Percentiles rank a stretch among this genome's conserved stretches.
phyloP scores from a whole-genome alignment of 1,139 yeast species.

The Geotrichum europaeum region DNA sequence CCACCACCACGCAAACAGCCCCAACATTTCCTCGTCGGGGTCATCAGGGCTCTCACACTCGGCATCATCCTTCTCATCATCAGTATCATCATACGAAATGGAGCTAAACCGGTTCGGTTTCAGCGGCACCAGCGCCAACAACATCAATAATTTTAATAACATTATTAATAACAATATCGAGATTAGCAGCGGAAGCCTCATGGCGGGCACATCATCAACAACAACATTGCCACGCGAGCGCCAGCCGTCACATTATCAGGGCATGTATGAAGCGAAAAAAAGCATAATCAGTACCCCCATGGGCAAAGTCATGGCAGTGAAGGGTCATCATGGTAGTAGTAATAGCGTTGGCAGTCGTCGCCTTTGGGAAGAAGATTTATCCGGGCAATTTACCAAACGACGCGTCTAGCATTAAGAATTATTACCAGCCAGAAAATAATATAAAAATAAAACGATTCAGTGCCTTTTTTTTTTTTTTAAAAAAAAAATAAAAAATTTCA shows the following conservation, averaged over 20 bases:
- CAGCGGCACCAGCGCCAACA: slow-evolving; percentile 1
- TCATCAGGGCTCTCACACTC: slow-evolving; percentile 12
- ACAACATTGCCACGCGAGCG: slow-evolving; percentile 8
- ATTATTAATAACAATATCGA: slow-evolving; percentile 13
- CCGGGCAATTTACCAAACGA: not conserved
- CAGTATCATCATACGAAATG: not conserved
- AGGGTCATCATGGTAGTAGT: slow-evolving; percentile 13
- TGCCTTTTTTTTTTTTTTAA: not conserved
- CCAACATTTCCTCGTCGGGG: slow-evolving; percentile 24
- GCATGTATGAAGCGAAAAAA: slow-evolving; percentile 12
- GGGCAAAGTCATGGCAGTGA: slow-evolving; percentile 21
- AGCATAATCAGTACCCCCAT: slow-evolving; percentile 1
- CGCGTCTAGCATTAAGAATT: not conserved
- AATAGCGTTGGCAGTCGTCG: not conserved
- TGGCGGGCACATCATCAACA: not conserved
- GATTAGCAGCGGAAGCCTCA: not conserved
- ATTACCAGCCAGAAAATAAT: not conserved
- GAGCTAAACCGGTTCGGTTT: not conserved
- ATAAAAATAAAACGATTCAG: not conserved
- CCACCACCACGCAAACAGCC: slow-evolving; percentile 1
- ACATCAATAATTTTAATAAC: slow-evolving; percentile 1
- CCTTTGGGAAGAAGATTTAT: not conserved
- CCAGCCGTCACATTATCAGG: slow-evolving; percentile 15
- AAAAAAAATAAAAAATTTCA: slow-evolving; percentile 13
- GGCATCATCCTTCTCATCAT: not conserved